Base-by-base conservation (phyloP, 2,329 filamentous ascomycete species). In the Mollisia scopiformis region DNA sequence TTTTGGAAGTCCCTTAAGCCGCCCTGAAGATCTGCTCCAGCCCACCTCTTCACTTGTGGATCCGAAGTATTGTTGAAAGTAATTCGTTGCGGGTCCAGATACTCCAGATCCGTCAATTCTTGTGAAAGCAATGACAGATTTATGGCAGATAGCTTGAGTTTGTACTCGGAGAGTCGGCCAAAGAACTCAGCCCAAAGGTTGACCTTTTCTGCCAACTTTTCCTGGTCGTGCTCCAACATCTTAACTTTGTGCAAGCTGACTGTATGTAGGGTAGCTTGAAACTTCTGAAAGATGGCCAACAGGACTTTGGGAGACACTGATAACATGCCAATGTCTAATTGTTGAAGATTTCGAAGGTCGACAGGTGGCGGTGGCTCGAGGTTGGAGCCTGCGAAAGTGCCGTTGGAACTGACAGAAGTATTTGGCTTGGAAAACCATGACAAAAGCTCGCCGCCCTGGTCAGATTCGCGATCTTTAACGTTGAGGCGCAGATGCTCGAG, bases 401-500 rank as follows among this genome's bases (percentile, higher is more conserved):
- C 14, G 21, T 50, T 31, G 35, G n/a, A 46, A 23, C 31, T 30
- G 14, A 16, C 13, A 10, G 28, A 2, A 13, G 39, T 27, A 1
- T 47, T 30, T 21, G 41, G 35, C 50, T 55, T 46, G 23, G 61
- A 57, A 3, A 66, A 49, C 64, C 64, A 66, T 2, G 59, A 54
- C 2, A 66, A 43, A 6, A 62, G 30, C 5, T 56, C 49, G 16
- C 49, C 49, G 8, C 35, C 54, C 6, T 2, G 14, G 3, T 33
- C 10, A 7, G 51, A 14, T 11, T 30, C 16, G 19, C 25, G 21
- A 1, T 23, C 10, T 43, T 43, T 61, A 30, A 83, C 80, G 65
- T 87, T 87, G 46, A 87, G 68, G 2, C 85, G 79, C 5, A 88
- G 74, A 65, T 84, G 80, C 30, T 76, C 76, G 6, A 88, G 62